Evolutionary conservation across 331 rosid genomes (phyloP), one percentile per base, ranked within the genome.

Genomic region (Acacia pycnantha): DNA sequence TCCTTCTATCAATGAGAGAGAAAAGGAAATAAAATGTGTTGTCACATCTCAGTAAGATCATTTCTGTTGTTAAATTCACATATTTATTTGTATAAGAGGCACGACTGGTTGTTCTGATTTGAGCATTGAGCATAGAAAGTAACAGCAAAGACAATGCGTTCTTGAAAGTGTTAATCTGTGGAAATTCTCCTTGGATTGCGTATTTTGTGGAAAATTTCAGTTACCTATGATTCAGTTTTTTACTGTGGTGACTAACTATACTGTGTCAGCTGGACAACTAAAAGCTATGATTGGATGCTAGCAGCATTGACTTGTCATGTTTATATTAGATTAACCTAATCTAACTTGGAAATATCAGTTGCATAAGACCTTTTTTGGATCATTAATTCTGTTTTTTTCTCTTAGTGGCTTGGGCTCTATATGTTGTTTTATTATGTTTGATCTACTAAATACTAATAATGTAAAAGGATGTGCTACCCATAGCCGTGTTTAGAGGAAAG

Each of bases 1-100:
- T 54, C 61, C 74, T n/a, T 8, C 29, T 70, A 75, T 19, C 56
- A 43, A 33, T 19, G 26, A 51, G 79, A 53, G 40, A 62, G 13
- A 27, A 46, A 56, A 50, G 19, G 12, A 29, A 8, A 6, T 33
- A 9, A 61, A 37, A 44, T 14, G 21, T 68, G 65, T 61, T 73
- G 11, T 64, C 11, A 19, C 79, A 50, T 62, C 79, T 72, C 58
- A 37, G 79, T 51, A 24, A 50, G 51, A 67, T 37, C 41, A 18
- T 85, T 64, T 19, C 18, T 41, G 53, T 73, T 79, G 47, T 53
- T 40, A 26, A 50, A 79, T 44, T 47, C 33, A 46, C 66, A 14
- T 27, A 31, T 79, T 79, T 54, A 29, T 77, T 70, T 51, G 70
- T 70, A 44, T n/a, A 26, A 81, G 78, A 70, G 66, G 76, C 46